Conservation (phyloP, 2,329 filamentous ascomycete genomes). For the Hypoxylon rubiginosum region DNA sequence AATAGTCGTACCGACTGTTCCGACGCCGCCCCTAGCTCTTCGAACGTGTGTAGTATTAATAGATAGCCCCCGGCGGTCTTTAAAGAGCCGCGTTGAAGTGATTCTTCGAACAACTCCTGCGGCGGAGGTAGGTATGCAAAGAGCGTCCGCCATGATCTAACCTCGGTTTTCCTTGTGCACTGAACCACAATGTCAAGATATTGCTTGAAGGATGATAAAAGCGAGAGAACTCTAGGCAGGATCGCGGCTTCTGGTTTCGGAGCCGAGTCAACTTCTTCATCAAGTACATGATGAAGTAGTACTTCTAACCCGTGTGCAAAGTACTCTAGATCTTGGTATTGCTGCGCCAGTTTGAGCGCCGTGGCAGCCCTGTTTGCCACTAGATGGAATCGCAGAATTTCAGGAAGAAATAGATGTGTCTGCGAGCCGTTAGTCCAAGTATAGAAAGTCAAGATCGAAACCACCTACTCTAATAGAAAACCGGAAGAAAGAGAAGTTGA, state of each 20-base stretch:
- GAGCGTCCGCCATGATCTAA: conserved; percentile 93
- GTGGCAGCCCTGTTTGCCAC: conserved; percentile 81
- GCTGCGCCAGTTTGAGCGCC: conserved; percentile 83
- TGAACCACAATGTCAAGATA: conserved; percentile 97
- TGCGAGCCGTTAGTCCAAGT: conserved; percentile 54
- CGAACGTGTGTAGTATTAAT: conserved; percentile 89
- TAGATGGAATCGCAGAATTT: conserved; percentile 85
- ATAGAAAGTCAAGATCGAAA: background rate
- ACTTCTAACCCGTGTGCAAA: conserved; percentile 95
- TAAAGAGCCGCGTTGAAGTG: conserved; percentile 83
- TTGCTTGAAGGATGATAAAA: conserved; percentile 79
- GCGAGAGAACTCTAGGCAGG: conserved; percentile 72
- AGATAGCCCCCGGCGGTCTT: conserved; percentile 98
- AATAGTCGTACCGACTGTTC: conserved; percentile 87
- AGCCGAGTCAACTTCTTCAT: conserved; percentile 88
- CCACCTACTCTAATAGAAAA: conserved; percentile 85
- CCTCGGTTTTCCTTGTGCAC: conserved; percentile 96
- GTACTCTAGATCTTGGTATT: conserved; percentile 89
- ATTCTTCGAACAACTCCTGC: conserved; percentile 93
- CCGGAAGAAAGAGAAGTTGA: conserved; percentile 90
- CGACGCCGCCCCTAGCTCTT: conserved; percentile 76
- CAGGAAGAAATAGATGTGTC: conserved; percentile 94
- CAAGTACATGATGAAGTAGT: conserved; percentile 90
- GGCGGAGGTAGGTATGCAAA: conserved; percentile 93
- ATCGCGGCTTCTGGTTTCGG: conserved; percentile 74